Evolutionary conservation across 2,329 filamentous ascomycete species (phyloP), one percentile per base, ranked within the genome.

Genomic region (Neonectria punicea): DNA sequence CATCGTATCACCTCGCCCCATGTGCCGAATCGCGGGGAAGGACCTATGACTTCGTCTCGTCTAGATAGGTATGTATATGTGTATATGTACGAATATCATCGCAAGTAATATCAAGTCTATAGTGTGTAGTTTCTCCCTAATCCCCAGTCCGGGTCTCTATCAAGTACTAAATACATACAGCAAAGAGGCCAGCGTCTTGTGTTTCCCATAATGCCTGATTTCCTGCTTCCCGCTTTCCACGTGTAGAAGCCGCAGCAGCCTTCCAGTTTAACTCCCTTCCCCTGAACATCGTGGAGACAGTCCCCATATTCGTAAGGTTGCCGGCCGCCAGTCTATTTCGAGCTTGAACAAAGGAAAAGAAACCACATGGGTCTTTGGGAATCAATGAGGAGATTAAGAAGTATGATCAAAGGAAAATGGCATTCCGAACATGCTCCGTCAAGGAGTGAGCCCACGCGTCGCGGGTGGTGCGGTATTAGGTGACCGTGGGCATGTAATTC

Each of bases 251-350:
- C 58, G 56, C 65, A 66, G 62, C 65, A 66, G 63, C 70, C 59
- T 66, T 72, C 71, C 72, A 53, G 64, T 71, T 39, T 70, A 74
- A 74, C 71, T 74, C 72, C 70, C 67, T 67, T 65, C 53, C 72
- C 67, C 65, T 69, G 58, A 72, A 66, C 68, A 64, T 73, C 67
- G 66, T 74, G 73, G 66, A 73, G 70, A 67, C 63, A 72, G 60
- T 72, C 65, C 70, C 68, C 66, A 65, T 75, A 65, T 66, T 74
- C 72, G 57, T 75, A 65, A 74, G 67, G 70, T 71, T 70, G 68
- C 72, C 70, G 61, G 61, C 70, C 66, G 58, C 71, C 71, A 72
- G 70, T 75, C 73, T 75, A 75, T 75, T 67, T 67, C 67, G 60
- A 68, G 68, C 67, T 67, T 71, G 66, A 74, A 69, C 66, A 70